Conservation (phyloP, 2,329 filamentous ascomycete genomes). For the Trichoderma hamatum region DNA sequence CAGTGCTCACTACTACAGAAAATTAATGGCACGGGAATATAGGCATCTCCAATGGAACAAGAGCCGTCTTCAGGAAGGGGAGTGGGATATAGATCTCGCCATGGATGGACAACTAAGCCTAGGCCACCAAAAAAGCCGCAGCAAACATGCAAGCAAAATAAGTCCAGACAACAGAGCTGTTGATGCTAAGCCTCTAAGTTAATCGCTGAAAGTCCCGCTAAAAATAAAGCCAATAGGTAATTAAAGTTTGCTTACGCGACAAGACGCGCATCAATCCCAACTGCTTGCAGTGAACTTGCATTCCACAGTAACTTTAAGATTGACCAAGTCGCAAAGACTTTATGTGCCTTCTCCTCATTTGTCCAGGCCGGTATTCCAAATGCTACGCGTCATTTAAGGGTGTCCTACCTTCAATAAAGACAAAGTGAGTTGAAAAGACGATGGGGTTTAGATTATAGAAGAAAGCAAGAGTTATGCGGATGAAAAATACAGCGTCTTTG, state of each 20-base stretch:
- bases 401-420: not conserved
- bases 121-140: no score
- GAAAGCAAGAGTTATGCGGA: conserved; percentile 1
- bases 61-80: not conserved
- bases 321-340: no score
- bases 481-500: not conserved
- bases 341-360: not conserved
- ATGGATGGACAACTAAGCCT: no score
- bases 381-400: not conserved
- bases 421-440: not conserved
- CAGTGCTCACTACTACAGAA: not conserved
- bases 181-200: not conserved
- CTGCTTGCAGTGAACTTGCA: not conserved
- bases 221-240: not conserved
- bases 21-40: not conserved
- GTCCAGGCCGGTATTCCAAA: not conserved
- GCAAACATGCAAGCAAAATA: no score
- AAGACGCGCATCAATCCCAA: not conserved
- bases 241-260: not conserved
- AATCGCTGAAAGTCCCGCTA: not conserved
- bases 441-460: not conserved
- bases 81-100: no score
- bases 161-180: not conserved
- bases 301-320: not conserved
- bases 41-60: not conserved